Conservation (phyloP, 805 yeast genomes). For the Candida germanica region DNA sequence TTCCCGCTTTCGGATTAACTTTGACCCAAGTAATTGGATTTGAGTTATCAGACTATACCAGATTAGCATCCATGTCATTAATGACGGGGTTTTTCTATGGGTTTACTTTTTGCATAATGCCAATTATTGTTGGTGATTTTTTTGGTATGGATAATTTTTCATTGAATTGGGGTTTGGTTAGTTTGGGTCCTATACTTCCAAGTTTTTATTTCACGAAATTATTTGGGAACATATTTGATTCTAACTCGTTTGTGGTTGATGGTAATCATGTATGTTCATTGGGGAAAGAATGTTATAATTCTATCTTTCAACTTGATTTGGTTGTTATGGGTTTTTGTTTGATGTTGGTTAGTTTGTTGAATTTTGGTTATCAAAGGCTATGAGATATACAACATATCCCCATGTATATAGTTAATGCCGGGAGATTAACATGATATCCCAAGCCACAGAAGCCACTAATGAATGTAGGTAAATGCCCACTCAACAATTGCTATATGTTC, state of each 20-base stretch:
- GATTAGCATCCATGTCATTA: slow-evolving; percentile 51
- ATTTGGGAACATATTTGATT: slow-evolving; percentile 65
- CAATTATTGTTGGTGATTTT: slow-evolving; percentile 70
- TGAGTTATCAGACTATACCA: slow-evolving; percentile 25
- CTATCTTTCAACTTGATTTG: slow-evolving; percentile 39
- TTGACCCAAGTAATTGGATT: slow-evolving; percentile 51
- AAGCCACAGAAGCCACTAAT: too few species aligned
- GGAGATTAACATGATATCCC: too few species aligned
- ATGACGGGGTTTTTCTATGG: slow-evolving; percentile 72
- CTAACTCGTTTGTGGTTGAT: slow-evolving; percentile 21
- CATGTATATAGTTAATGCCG: too few species aligned
- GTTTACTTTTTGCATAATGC: slow-evolving; percentile 65
- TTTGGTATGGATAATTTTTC: slow-evolving; percentile 69
- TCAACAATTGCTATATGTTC: too few species aligned
- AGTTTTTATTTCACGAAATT: slow-evolving; percentile 57
- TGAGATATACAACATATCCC: too few species aligned
- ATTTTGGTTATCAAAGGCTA: slow-evolving; percentile 12
- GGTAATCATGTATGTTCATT: slow-evolving; percentile 22
- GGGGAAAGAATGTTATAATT: slow-evolving; percentile 43
- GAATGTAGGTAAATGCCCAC: too few species aligned
- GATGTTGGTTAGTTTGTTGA: slow-evolving; percentile 7
- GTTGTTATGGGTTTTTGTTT: slow-evolving; percentile 18
- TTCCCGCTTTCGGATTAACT: slow-evolving; percentile 49
- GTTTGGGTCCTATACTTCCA: slow-evolving; percentile 63
- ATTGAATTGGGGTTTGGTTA: slow-evolving; percentile 71